These are phyloP conservation scores for Lasiodiplodia gonubiensis DNA, from an alignment of 2,329 filamentous ascomycete genomes.

Conservation along the genomic window DNA sequence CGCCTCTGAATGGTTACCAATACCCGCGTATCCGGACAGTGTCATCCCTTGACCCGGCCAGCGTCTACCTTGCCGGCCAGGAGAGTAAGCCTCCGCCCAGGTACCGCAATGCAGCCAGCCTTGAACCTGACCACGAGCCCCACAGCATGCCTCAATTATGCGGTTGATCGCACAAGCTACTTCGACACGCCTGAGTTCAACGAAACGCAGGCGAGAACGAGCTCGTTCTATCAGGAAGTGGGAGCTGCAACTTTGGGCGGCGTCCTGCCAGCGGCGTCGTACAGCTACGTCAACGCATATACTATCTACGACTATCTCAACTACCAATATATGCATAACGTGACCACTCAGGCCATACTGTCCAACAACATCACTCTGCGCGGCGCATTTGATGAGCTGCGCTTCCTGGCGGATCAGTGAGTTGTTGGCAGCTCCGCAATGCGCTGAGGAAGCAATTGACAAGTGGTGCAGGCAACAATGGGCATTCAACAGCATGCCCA, in stretches of 20 bases:
- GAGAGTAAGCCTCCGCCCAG: slow-evolving; percentile 49
- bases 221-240: slow-evolving; percentile 55
- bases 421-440: not conserved
- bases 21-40: slow-evolving; percentile 58
- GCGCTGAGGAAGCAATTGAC: not conserved
- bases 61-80: slow-evolving; percentile 58
- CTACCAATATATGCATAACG: slow-evolving; percentile 61
- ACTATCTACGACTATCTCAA: slow-evolving; percentile 62
- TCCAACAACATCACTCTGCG: slow-evolving; percentile 36
- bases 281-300: slow-evolving; percentile 59
- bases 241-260: slow-evolving; percentile 52
- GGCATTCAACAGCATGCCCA: slow-evolving; percentile 44
- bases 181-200: slow-evolving; percentile 49
- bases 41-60: slow-evolving; percentile 54
- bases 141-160: slow-evolving; percentile 35
- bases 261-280: slow-evolving; percentile 45
- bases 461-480: slow-evolving; percentile 48
- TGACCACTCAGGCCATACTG: slow-evolving; percentile 45
- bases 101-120: slow-evolving; percentile 27
- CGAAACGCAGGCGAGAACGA: slow-evolving; percentile 45
- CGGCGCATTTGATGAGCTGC: slow-evolving; percentile 34
- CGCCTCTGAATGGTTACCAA: slow-evolving; percentile 63
- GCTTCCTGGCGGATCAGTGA: slow-evolving; percentile 34
- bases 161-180: slow-evolving; percentile 43
- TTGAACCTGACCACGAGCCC: not conserved